These are phyloP conservation scores for Sideroxylon spinosum DNA, from an alignment of 179 eudicot species.

Conservation along the genomic window DNA sequence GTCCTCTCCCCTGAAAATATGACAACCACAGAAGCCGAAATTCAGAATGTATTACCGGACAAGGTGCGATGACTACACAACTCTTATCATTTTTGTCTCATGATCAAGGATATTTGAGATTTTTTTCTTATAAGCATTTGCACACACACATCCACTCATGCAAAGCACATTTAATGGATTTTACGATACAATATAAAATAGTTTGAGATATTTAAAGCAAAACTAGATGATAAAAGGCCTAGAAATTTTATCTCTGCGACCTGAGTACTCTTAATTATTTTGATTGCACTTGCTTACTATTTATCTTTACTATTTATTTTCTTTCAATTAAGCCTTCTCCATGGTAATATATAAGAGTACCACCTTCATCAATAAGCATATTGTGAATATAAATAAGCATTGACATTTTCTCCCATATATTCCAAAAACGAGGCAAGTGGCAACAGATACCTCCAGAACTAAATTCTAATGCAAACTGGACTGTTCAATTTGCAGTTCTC, in stretches of 20 bases:
- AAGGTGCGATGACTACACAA: not conserved
- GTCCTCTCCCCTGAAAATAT: constrained; percentile 51
- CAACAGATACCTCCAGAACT: not conserved
- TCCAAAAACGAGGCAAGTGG: not conserved
- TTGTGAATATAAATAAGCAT: not conserved
- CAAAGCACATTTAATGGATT: not conserved
- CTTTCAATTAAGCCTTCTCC: not conserved
- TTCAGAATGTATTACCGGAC: constrained; percentile 3
- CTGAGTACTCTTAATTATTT: not conserved
- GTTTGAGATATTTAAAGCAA: not conserved
- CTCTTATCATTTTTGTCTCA: not conserved
- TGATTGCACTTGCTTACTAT: not conserved
- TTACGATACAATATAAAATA: not conserved
- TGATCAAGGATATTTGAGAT: too few relatives aligned
- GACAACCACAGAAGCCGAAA: constrained; percentile 2
- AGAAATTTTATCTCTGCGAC: not conserved
- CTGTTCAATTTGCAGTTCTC: not conserved
- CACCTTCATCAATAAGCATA: not conserved
- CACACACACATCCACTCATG: not conserved
- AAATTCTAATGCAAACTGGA: not conserved
- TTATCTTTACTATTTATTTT: not conserved
- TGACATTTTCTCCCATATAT: not conserved
- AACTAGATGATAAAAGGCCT: not conserved
- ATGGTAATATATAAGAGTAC: not conserved
- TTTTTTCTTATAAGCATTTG: constrained; percentile 1